Conservation (phyloP, 192 early-diverging fungal species). For the Dissophora ornata region DNA sequence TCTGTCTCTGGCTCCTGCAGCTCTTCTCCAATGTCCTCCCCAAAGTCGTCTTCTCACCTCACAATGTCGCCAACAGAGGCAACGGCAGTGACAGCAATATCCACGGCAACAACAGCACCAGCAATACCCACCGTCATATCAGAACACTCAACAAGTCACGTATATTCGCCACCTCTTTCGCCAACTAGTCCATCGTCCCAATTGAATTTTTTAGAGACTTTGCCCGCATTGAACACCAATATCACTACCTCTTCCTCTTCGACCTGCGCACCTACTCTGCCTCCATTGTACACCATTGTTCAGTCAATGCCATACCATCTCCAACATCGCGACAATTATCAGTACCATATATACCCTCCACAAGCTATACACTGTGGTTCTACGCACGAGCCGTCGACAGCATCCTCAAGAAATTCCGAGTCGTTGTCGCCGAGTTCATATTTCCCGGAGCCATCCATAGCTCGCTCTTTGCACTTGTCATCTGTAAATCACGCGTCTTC, state of each 20-base stretch:
- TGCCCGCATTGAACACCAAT: background rate
- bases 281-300: background rate
- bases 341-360: constrained; percentile 1
- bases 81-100: background rate
- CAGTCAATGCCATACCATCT: background rate
- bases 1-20: background rate
- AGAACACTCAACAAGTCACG: no score
- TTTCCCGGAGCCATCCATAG: no score
- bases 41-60: no score
- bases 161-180: constrained; percentile 20
- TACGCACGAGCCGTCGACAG: background rate
- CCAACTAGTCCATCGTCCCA: constrained; percentile 19
- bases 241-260: no score
- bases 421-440: no score
- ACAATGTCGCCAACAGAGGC: no score
- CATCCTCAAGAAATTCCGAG: background rate
- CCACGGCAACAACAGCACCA: background rate
- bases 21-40: constrained; percentile 21
- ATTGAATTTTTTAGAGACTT: background rate
- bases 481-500: background rate
- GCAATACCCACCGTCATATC: background rate
- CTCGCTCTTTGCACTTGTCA: no score
- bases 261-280: background rate
- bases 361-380: background rate
- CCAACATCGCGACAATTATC: no score